Evolutionary conservation across 2,329 filamentous ascomycete genomes (phyloP).

Genomic region (Xylaria sp.): DNA sequence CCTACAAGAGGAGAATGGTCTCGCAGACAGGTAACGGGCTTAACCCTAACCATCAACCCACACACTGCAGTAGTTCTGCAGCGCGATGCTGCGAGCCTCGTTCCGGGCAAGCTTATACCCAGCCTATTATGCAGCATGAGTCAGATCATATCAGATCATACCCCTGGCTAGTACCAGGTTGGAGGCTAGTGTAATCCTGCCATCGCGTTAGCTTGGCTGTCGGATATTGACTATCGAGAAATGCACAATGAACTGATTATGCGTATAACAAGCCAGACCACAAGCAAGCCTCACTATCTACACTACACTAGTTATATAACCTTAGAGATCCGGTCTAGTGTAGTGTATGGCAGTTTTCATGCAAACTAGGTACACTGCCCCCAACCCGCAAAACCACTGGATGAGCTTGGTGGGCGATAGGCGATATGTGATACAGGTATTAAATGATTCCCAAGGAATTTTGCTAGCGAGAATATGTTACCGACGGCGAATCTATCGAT

Average conservation of each 20-base stretch:
- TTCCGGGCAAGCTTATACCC: slow-evolving; percentile 13
- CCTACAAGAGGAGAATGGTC: slow-evolving; percentile 5
- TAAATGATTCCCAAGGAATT: slow-evolving; percentile 5
- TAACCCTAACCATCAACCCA: slow-evolving; percentile 9
- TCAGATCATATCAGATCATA: slow-evolving; percentile 27
- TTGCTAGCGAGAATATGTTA: slow-evolving; percentile 15
- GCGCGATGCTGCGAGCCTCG: slow-evolving; percentile 25
- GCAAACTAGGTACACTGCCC: background rate
- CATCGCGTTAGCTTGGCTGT: background rate
- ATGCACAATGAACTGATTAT: background rate
- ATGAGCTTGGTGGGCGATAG: background rate
- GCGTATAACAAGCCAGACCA: background rate
- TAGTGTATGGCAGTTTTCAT: background rate
- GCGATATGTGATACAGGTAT: background rate
- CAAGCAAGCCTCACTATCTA: background rate
- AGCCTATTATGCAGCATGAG: background rate
- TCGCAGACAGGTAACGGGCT: slow-evolving; percentile 12
- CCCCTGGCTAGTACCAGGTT: slow-evolving; percentile 3
- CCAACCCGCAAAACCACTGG: background rate
- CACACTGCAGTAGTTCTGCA: slow-evolving; percentile 8
- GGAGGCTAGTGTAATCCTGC: slow-evolving; percentile 14
- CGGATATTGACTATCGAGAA: slow-evolving; percentile 9
- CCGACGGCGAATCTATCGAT: slow-evolving; percentile 7
- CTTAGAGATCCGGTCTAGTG: background rate
- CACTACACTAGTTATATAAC: background rate